Percentiles rank a stretch among this genome's conserved stretches.
These are phyloP conservation scores for Jamesozyma rosinii DNA, from an alignment of 805 yeast genomes.

Conservation along the genomic window DNA sequence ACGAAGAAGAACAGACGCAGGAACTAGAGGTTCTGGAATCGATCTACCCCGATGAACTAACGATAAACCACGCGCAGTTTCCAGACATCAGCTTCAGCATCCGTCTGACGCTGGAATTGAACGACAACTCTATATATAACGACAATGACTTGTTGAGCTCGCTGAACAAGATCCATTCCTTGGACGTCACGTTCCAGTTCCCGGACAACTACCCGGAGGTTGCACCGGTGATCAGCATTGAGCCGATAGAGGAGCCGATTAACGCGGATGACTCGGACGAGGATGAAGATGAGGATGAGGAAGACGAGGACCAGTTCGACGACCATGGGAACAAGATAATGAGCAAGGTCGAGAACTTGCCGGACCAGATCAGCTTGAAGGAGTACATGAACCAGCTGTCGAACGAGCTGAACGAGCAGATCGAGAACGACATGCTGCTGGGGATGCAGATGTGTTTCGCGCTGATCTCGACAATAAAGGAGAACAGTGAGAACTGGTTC, in stretches of 20 bases:
- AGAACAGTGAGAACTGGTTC: constrained; percentile 64
- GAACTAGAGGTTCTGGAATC: constrained; percentile 85
- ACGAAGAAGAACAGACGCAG: constrained; percentile 74
- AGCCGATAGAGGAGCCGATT: constrained; percentile 28
- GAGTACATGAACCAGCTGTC: constrained; percentile 33
- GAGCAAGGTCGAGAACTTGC: constrained; percentile 39
- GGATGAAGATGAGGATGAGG: constrained; percentile 32
- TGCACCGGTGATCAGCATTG: constrained; percentile 49
- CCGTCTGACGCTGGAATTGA: constrained; percentile 55
- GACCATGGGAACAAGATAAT: constrained; percentile 42
- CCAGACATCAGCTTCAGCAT: constrained; percentile 34
- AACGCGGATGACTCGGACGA: constrained; percentile 29
- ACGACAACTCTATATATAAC: constrained; percentile 7
- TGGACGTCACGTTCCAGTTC: constrained; percentile 54
- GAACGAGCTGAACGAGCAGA: constrained; percentile 33
- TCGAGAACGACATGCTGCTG: constrained; percentile 51
- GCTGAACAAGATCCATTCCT: constrained; percentile 47
- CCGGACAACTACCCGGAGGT: constrained; percentile 79
- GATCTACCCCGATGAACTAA: constrained; percentile 83
- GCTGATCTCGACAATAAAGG: constrained; percentile 66
- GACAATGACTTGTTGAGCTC: constrained; percentile 4
- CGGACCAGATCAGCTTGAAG: constrained; percentile 51
- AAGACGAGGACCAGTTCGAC: constrained; percentile 32
- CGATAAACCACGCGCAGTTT: constrained; percentile 40
- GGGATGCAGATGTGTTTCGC: constrained; percentile 93